Evolutionary conservation across 768 basidiomycete species (phyloP), one percentile per base, ranked within the genome.

Genomic region (Termitomyces heimii): DNA sequence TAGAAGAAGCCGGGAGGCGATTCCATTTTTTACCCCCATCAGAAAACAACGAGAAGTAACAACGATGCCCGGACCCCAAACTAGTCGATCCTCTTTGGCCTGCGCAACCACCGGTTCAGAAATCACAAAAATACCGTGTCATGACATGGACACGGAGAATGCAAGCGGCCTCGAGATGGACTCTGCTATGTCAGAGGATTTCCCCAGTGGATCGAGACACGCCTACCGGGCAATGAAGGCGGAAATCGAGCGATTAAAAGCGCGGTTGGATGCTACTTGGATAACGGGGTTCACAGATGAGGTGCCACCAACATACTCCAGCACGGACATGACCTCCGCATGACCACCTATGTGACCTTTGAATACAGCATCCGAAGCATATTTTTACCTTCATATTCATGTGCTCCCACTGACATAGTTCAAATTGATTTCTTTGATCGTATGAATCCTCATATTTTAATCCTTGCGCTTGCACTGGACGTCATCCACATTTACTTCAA

Each of bases 281-380:
- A 50, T 54, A 9, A 48, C 45, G 18, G 55, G 57, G 24, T 43
- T 57, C 20, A 45, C 49, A 26, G 45, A 62, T 26, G 64, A 65
- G 35, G 56, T 60, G 14, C 64, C 58, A 13, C 57, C 62, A 0
- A 60, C 45, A 24, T 65, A 65, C 28, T 53, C 57, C 14, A 37
- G 43, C 26, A 10, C 28, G 12, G 42, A 18, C 9, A 28, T 45
- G 3, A 28, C 16, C 3, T 26, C 43, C 22, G 26, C 7, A 13
- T 14, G 20, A 37, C 37, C 5, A 6, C 39, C n/a, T 40, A 22
- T 4, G 12, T 26, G 24, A 16, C 2, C 5, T 18, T 16, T 8
- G 28, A 7, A 20, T 20, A 40, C n/a, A n/a, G 8, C 9, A 18
- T 5, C 16, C 35, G 9, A 9, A 24, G 10, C n/a, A 31, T 37